Percentiles rank a stretch among this genome's conserved stretches.
phyloP scores from a whole-genome alignment of 441 rosid genomes.

The Pelargonium cotyledonis region DNA sequence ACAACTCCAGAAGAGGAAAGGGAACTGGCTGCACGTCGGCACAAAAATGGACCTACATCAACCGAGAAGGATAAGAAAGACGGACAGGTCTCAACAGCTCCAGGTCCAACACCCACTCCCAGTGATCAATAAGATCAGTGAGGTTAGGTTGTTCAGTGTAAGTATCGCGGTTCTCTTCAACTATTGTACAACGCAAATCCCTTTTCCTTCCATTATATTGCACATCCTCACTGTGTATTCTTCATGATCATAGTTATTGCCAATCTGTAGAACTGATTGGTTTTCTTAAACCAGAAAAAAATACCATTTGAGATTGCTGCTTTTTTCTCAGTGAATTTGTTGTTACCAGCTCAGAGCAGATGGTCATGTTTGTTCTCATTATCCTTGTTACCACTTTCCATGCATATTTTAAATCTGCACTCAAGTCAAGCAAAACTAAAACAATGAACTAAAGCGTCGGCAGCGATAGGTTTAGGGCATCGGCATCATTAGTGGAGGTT shows the following conservation, averaged over 20 bases:
- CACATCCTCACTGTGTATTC: neutral
- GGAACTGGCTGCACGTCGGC: constrained; percentile 42
- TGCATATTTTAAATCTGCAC: too few species aligned
- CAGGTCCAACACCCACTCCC: constrained; percentile 20
- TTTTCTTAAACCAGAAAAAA: too few species aligned
- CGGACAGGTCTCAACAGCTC: constrained; percentile 30
- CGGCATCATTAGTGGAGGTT: too few species aligned
- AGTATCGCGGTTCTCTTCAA: neutral
- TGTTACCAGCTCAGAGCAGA: too few species aligned
- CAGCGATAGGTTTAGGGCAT: too few species aligned
- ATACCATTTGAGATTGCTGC: too few species aligned
- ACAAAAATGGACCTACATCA: constrained; percentile 26
- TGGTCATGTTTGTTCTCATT: too few species aligned
- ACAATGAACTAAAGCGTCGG: too few species aligned
- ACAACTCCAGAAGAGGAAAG: constrained; percentile 37
- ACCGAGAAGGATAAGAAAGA: constrained; percentile 38
- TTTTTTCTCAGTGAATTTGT: too few species aligned
- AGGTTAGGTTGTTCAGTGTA: constrained; percentile 7
- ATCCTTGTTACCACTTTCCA: too few species aligned
- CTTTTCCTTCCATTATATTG: neutral
- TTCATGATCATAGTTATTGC: neutral
- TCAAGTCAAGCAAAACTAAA: too few species aligned
- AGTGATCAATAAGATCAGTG: constrained; percentile 21
- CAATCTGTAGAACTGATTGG: neutral
- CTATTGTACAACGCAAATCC: neutral